A percentile compares a stretch with the other conserved stretches of the same genome.
phyloP scores from a whole-genome alignment of 352 stramenopile species.

The Pythium biforme region DNA sequence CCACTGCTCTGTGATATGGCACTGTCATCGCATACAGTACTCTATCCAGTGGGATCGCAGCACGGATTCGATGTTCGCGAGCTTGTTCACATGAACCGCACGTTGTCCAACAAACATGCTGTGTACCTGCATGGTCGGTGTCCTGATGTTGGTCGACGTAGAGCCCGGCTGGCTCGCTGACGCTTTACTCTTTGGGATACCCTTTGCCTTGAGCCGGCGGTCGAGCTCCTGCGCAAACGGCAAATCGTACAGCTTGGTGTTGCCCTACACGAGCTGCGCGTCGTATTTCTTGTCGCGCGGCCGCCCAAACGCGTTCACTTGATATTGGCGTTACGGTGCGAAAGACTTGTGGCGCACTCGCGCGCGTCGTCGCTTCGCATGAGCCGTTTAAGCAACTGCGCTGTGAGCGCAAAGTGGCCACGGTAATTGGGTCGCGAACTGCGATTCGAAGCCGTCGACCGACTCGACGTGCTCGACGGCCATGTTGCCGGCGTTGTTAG shows the following conservation, averaged over 20 bases:
- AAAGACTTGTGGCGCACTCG: slow-evolving; percentile 38
- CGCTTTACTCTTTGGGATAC: slow-evolving; percentile 28
- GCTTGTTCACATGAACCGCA: too few relatives aligned
- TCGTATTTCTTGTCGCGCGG: slow-evolving; percentile 39
- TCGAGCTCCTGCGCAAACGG: slow-evolving; percentile 49
- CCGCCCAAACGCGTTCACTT: slow-evolving; percentile 30
- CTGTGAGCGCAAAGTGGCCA: slow-evolving; percentile 34
- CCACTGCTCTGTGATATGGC: too few relatives aligned
- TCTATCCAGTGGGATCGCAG: too few relatives aligned
- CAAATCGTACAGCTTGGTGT: slow-evolving; percentile 54
- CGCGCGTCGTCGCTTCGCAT: slow-evolving; percentile 27
- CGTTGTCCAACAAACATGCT: too few relatives aligned
- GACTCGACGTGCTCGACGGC: not conserved
- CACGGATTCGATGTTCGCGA: too few relatives aligned
- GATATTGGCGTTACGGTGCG: slow-evolving; percentile 36
- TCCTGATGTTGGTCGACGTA: slow-evolving; percentile 30
- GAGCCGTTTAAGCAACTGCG: slow-evolving; percentile 25
- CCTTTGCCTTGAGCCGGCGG: slow-evolving; percentile 28
- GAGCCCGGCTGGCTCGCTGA: slow-evolving; percentile 39
- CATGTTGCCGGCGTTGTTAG: slow-evolving; percentile 33
- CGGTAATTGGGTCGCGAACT: slow-evolving; percentile 25
- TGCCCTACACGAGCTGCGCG: slow-evolving; percentile 28
- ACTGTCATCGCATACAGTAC: too few relatives aligned
- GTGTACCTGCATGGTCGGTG: too few relatives aligned
- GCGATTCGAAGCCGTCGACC: slow-evolving; percentile 13